Evolutionary conservation across 805 yeast species (phyloP).

Genomic region (Lipomyces japonicus): DNA sequence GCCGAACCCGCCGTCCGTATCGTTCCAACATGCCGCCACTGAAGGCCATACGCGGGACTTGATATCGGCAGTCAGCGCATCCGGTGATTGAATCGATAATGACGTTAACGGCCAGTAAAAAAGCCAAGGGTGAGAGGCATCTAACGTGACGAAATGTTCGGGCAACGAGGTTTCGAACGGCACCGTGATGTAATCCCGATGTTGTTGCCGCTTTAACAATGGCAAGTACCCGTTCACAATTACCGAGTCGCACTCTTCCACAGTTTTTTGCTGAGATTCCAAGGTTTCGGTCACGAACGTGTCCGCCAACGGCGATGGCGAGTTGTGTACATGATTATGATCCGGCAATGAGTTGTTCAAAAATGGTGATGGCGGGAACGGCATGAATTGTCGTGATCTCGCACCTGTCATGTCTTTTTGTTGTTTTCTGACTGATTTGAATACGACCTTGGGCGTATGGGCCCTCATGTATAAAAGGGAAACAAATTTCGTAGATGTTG

Average conservation of each 20-base stretch:
- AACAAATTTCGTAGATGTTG: too few relatives aligned
- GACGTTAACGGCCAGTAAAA: conserved; percentile 77
- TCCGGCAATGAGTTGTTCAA: too few relatives aligned
- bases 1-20: conserved; percentile 63
- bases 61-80: conserved; percentile 25
- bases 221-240: conserved; percentile 7
- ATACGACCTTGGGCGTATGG: too few relatives aligned
- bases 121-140: conserved; percentile 92
- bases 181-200: conserved; percentile 4
- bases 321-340: too few relatives aligned
- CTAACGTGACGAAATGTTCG: conserved; percentile 51
- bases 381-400: background rate
- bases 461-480: too few relatives aligned
- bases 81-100: conserved; percentile 43
- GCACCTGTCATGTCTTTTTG: too few relatives aligned
- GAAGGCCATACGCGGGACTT: conserved; percentile 33
- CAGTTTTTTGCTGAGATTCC: conserved; percentile 15
- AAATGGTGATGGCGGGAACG: too few relatives aligned
- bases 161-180: conserved; percentile 43
- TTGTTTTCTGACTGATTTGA: too few relatives aligned
- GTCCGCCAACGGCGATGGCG: conserved; percentile 4
- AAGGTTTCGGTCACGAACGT: conserved; percentile 22
- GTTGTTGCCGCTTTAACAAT: conserved; percentile 6
- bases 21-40: conserved; percentile 34
- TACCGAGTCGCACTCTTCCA: conserved; percentile 7